A percentile compares a stretch with the other conserved stretches of the same genome.
These are phyloP conservation scores for Graphiopsis chlorocephala DNA, from an alignment of 2,329 filamentous ascomycete genomes.

Conservation along the genomic window DNA sequence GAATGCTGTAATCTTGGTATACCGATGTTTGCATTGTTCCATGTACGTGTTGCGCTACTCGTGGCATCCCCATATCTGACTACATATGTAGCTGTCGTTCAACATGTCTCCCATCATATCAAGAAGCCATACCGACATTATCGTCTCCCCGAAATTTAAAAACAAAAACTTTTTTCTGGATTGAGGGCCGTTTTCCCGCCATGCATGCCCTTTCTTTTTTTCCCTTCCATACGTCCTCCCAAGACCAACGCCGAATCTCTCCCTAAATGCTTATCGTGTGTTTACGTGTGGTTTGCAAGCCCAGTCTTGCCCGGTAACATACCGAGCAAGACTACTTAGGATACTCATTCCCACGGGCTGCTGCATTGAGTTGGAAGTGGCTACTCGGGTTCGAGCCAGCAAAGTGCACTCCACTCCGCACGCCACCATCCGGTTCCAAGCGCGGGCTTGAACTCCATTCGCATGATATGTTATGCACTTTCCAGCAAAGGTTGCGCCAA, in stretches of 20 bases:
- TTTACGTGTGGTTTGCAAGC: background rate
- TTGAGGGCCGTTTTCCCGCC: constrained; percentile 3
- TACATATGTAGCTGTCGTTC: background rate
- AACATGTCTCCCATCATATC: background rate
- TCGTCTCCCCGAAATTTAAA: background rate
- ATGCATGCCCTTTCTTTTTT: background rate
- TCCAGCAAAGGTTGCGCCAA: background rate
- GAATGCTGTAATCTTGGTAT: background rate
- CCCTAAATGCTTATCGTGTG: background rate
- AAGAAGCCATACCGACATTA: background rate
- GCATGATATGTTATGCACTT: background rate
- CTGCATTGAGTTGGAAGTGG: background rate
- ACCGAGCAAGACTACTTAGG: background rate
- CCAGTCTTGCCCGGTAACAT: background rate
- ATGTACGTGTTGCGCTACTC: background rate
- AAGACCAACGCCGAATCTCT: background rate
- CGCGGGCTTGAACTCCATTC: background rate
- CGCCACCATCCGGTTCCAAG: background rate
- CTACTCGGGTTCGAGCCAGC: background rate
- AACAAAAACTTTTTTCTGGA: background rate
- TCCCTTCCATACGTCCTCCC: background rate
- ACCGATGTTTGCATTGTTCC: background rate
- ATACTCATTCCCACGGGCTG: background rate
- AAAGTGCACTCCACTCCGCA: background rate
- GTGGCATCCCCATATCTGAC: background rate